Percentiles rank a stretch among this genome's conserved stretches.
These are phyloP conservation scores for Coemansia sp. DNA, from an alignment of 371 early-diverging fungal genomes.

Conservation along the genomic window DNA sequence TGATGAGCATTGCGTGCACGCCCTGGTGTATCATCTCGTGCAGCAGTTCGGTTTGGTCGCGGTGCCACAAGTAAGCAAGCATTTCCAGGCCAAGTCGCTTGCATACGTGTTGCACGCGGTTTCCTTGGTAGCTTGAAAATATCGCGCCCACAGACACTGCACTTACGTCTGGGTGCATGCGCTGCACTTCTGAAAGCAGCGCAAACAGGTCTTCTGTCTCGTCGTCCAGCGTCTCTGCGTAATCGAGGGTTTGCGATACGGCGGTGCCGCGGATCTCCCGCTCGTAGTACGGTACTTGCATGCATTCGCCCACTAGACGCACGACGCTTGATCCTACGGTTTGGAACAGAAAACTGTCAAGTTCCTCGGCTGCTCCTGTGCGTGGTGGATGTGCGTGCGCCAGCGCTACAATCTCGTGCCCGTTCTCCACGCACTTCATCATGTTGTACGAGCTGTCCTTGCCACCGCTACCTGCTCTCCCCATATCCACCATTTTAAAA, in stretches of 20 bases:
- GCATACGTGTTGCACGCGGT: constrained; percentile 96
- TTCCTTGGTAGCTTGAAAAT: constrained; percentile 95
- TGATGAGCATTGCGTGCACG: constrained; percentile 86
- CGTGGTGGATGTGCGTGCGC: constrained; percentile 89
- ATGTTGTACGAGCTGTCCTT: constrained; percentile 98
- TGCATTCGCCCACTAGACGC: constrained; percentile 78
- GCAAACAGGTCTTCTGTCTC: constrained; percentile 97
- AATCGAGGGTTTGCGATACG: constrained; percentile 65
- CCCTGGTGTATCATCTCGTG: constrained; percentile 88
- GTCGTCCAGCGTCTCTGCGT: constrained; percentile 65
- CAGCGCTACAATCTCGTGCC: constrained; percentile 91
- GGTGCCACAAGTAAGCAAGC: constrained; percentile 93
- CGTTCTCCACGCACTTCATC: constrained; percentile 92
- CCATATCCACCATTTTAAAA: not conserved
- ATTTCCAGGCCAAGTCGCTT: constrained; percentile 76
- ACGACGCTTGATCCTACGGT: constrained; percentile 97
- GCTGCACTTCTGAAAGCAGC: constrained; percentile 69
- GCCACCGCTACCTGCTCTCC: constrained; percentile 78
- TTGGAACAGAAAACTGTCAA: constrained; percentile 99
- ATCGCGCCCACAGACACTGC: constrained; percentile 98
- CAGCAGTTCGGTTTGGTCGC: constrained; percentile 84
- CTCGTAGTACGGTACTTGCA: constrained; percentile 88
- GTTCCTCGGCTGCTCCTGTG: constrained; percentile 65
- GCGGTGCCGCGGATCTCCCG: constrained; percentile 75
- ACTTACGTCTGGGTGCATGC: constrained; percentile 74